Evolutionary conservation across 106 monocot genomes (phyloP).

Genomic region (Dioscorea dumetorum): DNA sequence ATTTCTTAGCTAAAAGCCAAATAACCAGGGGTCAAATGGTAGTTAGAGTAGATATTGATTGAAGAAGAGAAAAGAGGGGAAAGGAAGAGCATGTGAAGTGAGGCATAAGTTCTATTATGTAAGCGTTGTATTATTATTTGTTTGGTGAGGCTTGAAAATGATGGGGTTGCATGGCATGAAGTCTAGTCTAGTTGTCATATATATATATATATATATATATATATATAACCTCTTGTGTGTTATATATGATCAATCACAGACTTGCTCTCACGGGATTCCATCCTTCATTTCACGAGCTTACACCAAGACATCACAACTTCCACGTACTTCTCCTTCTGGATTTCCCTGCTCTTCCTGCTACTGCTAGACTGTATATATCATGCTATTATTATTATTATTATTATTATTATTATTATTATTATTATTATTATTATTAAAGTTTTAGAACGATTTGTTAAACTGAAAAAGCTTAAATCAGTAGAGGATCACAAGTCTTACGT

Average conservation of each 20-base stretch:
- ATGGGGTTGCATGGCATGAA: not conserved
- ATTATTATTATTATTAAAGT: too few species aligned
- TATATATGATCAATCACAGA: not conserved
- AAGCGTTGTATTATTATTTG: not conserved
- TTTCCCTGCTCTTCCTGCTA: not conserved
- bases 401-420: too few species aligned
- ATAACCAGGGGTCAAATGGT: too few species aligned
- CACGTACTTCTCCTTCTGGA: not conserved
- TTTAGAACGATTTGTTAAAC: not conserved
- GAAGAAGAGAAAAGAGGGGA: too few species aligned
- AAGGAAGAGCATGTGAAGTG: too few species aligned
- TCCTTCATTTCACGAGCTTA: not conserved
- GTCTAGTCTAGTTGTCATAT: too few species aligned
- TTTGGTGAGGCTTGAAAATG: not conserved
- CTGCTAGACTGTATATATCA: not conserved
- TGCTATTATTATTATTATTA: too few species aligned
- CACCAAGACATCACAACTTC: not conserved
- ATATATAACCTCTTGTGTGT: not conserved
- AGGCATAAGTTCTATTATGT: too few species aligned
- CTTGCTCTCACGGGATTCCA: not conserved
- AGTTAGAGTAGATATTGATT: too few species aligned
- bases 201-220: too few species aligned
- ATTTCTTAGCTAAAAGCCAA: too few species aligned
- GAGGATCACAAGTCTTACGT: not conserved
- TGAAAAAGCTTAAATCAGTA: not conserved